phyloP scores from a whole-genome alignment of 2,329 filamentous ascomycete species.

The Lachnellula suecica region DNA sequence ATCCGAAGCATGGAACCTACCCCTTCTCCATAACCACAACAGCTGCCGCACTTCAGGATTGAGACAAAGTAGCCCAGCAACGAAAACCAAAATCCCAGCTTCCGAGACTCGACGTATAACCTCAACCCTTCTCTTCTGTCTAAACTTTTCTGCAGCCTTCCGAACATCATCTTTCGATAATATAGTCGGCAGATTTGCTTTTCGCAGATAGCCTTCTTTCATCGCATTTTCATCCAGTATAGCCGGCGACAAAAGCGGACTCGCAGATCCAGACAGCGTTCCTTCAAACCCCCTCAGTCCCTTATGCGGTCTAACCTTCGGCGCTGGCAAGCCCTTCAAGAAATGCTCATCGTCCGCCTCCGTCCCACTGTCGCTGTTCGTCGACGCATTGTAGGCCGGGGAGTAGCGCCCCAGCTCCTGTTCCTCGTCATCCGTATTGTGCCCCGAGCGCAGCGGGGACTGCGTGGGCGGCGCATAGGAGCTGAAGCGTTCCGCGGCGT shows the following conservation, averaged over 20 bases:
- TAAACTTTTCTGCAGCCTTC: constrained; percentile 35
- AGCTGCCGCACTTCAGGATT: constrained; percentile 46
- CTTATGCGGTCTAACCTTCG: constrained; percentile 71
- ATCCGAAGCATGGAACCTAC: constrained; percentile 36
- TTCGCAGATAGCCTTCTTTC: constrained; percentile 11
- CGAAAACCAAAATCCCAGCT: constrained; percentile 47
- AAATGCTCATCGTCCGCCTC: constrained; percentile 95
- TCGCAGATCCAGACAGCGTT: constrained; percentile 52
- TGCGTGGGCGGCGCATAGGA: constrained; percentile 21
- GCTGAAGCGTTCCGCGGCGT: constrained; percentile 43
- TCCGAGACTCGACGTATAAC: constrained; percentile 53
- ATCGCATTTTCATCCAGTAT: constrained; percentile 38
- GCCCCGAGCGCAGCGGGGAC: constrained; percentile 27
- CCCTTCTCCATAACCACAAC: constrained; percentile 47
- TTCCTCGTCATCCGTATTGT: constrained; percentile 33
- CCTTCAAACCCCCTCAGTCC: constrained; percentile 67
- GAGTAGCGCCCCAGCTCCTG: constrained; percentile 14
- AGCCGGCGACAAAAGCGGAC: constrained; percentile 52
- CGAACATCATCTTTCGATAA: constrained; percentile 17
- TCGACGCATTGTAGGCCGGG: constrained; percentile 35
- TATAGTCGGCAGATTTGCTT: neutral
- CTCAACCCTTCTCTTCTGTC: constrained; percentile 45
- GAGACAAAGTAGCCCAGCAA: constrained; percentile 46
- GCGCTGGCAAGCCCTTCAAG: constrained; percentile 80
- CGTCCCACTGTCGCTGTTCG: constrained; percentile 84